Evolutionary conservation across 1,139 yeast species (phyloP), one percentile per base, ranked within the genome.

Genomic region (Taphrina communis): DNA sequence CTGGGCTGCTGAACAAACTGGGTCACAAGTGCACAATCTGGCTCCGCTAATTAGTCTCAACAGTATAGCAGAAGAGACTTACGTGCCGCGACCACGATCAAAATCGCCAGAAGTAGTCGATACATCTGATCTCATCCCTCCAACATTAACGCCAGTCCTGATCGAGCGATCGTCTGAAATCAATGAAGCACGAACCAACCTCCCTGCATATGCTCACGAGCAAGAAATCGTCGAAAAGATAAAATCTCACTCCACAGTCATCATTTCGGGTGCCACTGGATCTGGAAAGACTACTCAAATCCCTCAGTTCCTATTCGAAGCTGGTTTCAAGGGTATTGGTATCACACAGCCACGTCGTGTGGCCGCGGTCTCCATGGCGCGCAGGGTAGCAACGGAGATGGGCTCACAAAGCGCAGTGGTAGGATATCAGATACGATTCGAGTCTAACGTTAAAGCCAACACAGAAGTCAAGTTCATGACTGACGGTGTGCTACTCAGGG

Each of bases 281-380:
- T 91, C 97, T 7, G 99, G 99, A 81, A 94, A 94, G 77, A 94
- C 99, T 3, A 94, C 99, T 0, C 99, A 94, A 79, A 90, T 94
- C 38, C 99, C 99, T 0, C 99, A 94, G 75, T 91, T 94, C 75
- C 78, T 93, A 63, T 89, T 86, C 75, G 98, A 93, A 78, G 87
- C 96, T 0, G 97, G 97, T 0, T 92, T 88, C 77, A 97, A 97
- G 14, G 81, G 82, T 70, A 90, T 94, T 75, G 99, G 97, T 69
- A 83, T 95, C 38, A 94, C 99, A 0, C 99, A 94, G 78, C 99
- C 99, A 0, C 86, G 99, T 81, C 85, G 99, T 80, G 99, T 94
- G 70, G 99, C 99, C 5, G 97, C 99, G 0, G 96, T 95, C 5
- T 90, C 98, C 5, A 94, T 95, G 98, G 94, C 99, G 0, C 84